Percentiles rank a stretch among this genome's conserved stretches.
Evolutionary conservation across 441 rosid genomes (phyloP).

Genomic region (Brassica balearica): DNA sequence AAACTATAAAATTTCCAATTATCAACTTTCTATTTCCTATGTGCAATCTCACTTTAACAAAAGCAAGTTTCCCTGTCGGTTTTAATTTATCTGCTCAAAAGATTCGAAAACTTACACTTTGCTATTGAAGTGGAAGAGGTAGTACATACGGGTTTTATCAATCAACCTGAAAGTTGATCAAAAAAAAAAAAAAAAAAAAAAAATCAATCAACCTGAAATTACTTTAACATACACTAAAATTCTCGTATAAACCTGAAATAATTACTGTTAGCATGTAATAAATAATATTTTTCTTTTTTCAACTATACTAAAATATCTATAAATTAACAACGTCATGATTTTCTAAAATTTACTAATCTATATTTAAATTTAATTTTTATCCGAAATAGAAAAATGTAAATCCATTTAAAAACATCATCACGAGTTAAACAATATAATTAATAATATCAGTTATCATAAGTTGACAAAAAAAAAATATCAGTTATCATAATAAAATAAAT

Average conservation of each 20-base stretch:
- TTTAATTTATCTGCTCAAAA: conserved; percentile 24
- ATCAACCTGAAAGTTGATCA: too few relatives aligned
- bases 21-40: conserved; percentile 33
- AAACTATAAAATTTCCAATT: conserved; percentile 35
- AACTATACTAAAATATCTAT: background rate
- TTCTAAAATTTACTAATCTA: too few relatives aligned
- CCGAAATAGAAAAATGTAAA: too few relatives aligned
- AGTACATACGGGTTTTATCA: background rate
- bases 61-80: conserved; percentile 36
- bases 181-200: too few relatives aligned
- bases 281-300: too few relatives aligned
- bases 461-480: too few relatives aligned
- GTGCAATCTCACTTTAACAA: conserved; percentile 33
- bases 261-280: background rate
- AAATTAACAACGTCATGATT: too few relatives aligned
- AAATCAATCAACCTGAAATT: background rate
- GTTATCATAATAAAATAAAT: too few relatives aligned
- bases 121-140: conserved; percentile 18
- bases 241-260: background rate
- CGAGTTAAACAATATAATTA: too few relatives aligned
- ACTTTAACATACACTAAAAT: background rate
- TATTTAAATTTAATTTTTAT: too few relatives aligned
- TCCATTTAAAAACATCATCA: too few relatives aligned
- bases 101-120: conserved; percentile 24
- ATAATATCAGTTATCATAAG: too few relatives aligned